A percentile compares a stretch with the other conserved stretches of the same genome.
These are phyloP conservation scores for Turnera subulata DNA, from an alignment of 345 rosid genomes.

Conservation along the genomic window DNA sequence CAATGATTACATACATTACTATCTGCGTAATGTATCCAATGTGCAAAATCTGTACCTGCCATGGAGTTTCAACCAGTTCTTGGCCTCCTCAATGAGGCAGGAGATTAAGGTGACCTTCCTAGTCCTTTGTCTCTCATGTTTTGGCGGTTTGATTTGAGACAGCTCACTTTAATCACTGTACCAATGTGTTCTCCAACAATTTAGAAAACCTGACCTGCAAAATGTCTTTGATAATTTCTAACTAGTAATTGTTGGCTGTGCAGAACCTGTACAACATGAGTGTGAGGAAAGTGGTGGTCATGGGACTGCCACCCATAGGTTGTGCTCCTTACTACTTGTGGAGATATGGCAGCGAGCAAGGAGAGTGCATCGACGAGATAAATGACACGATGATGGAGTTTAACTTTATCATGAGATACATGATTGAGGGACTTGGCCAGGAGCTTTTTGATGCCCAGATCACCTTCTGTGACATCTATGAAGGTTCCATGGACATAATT, in stretches of 20 bases:
- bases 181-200: too few relatives aligned
- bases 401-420: conserved; percentile 73
- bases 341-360: conserved; percentile 59
- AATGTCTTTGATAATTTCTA: neutral
- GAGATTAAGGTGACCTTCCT: conserved; percentile 55
- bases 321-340: conserved; percentile 89
- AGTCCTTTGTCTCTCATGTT: neutral
- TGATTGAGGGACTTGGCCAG: conserved; percentile 47
- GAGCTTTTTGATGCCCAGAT: conserved; percentile 51
- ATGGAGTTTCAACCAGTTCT: conserved; percentile 80
- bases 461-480: conserved; percentile 76
- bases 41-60: conserved; percentile 73
- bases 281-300: conserved; percentile 66
- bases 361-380: conserved; percentile 72
- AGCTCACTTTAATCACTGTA: too few relatives aligned
- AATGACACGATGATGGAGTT: conserved; percentile 72
- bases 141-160: neutral
- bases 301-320: conserved; percentile 87
- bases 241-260: conserved; percentile 4
- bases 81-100: conserved; percentile 55
- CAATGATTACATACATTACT: conserved; percentile 92
- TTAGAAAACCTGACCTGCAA: too few relatives aligned
- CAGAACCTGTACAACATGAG: conserved; percentile 67
- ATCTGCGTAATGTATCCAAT: conserved; percentile 62
- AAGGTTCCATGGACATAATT: conserved; percentile 81